phyloP scores from a whole-genome alignment of 2,329 filamentous ascomycete genomes.

The Trichoderma afroharzianum region DNA sequence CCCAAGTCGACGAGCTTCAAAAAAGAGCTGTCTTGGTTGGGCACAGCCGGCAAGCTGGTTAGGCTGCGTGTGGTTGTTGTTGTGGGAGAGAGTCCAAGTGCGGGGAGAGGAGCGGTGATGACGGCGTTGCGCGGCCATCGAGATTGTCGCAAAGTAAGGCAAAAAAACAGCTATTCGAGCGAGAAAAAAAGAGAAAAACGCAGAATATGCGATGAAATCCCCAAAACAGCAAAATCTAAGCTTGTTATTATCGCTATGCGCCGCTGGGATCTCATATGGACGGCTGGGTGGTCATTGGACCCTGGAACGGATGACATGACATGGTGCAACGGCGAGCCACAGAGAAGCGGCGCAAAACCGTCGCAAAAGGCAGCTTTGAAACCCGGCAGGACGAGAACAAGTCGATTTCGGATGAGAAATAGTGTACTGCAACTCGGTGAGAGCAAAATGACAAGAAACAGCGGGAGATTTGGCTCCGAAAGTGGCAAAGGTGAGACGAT shows the following conservation, averaged over 20 bases:
- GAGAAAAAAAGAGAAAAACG: background rate
- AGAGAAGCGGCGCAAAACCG: background rate
- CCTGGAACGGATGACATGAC: slow-evolving; percentile 5
- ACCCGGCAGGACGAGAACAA: background rate
- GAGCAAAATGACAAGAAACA: background rate
- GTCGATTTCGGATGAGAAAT: background rate
- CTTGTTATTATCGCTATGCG: background rate
- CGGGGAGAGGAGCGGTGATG: slow-evolving; percentile 1
- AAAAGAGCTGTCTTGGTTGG: background rate
- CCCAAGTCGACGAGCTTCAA: background rate
- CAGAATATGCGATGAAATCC: background rate
- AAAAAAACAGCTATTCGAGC: background rate
- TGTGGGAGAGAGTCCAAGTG: slow-evolving; percentile 5
- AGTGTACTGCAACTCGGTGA: background rate
- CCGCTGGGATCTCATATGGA: background rate
- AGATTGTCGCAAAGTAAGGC: background rate
- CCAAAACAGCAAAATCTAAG: background rate
- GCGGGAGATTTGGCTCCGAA: background rate
- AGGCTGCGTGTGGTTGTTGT: background rate
- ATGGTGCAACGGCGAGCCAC: slow-evolving; percentile 6
- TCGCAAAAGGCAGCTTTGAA: background rate
- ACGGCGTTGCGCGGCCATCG: background rate
- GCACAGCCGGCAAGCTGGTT: slow-evolving; percentile 3
- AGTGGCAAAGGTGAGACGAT: slow-evolving; percentile 12
- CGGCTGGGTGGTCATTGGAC: background rate